These are phyloP conservation scores for Cryptosporidium xiaoi DNA, from an alignment of 169 alveolate genomes.

Conservation along the genomic window DNA sequence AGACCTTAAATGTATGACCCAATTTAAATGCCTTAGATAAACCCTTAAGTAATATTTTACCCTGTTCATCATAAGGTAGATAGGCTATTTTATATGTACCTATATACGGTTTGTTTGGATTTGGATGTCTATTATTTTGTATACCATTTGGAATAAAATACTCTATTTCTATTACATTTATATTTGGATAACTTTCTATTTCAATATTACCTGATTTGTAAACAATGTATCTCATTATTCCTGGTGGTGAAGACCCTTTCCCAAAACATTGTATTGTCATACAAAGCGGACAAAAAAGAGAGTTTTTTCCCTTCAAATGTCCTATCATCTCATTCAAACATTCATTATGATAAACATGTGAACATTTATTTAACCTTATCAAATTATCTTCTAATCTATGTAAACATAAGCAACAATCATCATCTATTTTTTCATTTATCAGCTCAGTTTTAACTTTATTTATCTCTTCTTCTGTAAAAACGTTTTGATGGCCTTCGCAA, in stretches of 20 bases:
- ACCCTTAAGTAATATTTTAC: conserved; percentile 40
- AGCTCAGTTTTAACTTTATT: not conserved
- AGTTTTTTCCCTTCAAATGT: conserved; percentile 43
- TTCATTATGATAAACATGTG: conserved; percentile 50
- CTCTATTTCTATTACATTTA: conserved; percentile 71
- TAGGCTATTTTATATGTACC: conserved; percentile 70
- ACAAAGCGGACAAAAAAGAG: conserved; percentile 55
- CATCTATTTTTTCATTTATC: conserved; percentile 26
- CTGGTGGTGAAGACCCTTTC: conserved; percentile 62
- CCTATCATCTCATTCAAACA: conserved; percentile 57
- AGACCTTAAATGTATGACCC: conserved; percentile 66
- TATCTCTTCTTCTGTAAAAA: conserved; percentile 44
- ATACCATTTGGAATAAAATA: conserved; percentile 72
- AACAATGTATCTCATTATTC: conserved; percentile 67
- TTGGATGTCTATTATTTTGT: conserved; percentile 67
- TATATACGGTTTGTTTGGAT: conserved; percentile 41
- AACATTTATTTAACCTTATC: conserved; percentile 50
- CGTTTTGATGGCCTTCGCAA: conserved; percentile 32
- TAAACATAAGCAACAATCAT: conserved; percentile 68
- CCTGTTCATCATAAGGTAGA: conserved; percentile 55
- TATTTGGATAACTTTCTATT: conserved; percentile 71
- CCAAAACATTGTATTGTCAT: conserved; percentile 69
- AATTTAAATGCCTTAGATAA: conserved; percentile 56
- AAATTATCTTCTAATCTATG: conserved; percentile 30
- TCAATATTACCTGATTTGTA: conserved; percentile 69